Percentiles rank a stretch among this genome's conserved stretches.
These are phyloP conservation scores for Pichia ethanolica DNA, from an alignment of 805 yeast genomes.

Conservation along the genomic window DNA sequence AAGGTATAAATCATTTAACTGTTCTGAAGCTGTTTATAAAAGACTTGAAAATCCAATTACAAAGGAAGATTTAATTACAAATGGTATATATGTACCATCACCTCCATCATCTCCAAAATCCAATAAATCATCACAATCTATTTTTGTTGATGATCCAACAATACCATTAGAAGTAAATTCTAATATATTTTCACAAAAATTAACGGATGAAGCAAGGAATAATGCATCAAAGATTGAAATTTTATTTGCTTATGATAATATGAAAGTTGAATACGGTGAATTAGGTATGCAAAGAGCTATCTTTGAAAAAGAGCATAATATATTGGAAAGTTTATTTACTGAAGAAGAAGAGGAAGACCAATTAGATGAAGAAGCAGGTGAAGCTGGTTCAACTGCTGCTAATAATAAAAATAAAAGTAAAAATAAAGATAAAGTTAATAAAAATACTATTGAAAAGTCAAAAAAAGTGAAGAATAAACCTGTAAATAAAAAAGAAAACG, in stretches of 20 bases:
- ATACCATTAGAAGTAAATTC: constrained; percentile 17
- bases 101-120: constrained; percentile 4
- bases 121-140: constrained; percentile 15
- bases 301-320: constrained; percentile 24
- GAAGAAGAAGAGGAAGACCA: constrained; percentile 17
- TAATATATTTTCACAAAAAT: constrained; percentile 16
- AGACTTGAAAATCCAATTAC: constrained; percentile 16
- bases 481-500: not conserved
- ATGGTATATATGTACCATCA: not conserved
- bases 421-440: not conserved
- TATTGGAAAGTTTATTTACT: constrained; percentile 20
- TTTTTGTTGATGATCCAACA: constrained; percentile 12
- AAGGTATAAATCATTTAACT: constrained; percentile 57
- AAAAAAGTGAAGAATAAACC: not conserved
- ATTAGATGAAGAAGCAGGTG: not conserved
- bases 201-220: constrained; percentile 12
- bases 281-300: constrained; percentile 30
- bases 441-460: not conserved
- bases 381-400: not conserved
- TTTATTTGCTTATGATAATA: constrained; percentile 60
- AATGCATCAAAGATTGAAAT: constrained; percentile 23
- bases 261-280: constrained; percentile 41
- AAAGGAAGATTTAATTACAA: constrained; percentile 4
- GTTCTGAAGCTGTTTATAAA: constrained; percentile 20
- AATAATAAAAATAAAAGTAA: constrained; percentile 1